Base-by-base conservation (phyloP, 164 flowering plant genomes). In the Aristolochia fimbriata region DNA sequence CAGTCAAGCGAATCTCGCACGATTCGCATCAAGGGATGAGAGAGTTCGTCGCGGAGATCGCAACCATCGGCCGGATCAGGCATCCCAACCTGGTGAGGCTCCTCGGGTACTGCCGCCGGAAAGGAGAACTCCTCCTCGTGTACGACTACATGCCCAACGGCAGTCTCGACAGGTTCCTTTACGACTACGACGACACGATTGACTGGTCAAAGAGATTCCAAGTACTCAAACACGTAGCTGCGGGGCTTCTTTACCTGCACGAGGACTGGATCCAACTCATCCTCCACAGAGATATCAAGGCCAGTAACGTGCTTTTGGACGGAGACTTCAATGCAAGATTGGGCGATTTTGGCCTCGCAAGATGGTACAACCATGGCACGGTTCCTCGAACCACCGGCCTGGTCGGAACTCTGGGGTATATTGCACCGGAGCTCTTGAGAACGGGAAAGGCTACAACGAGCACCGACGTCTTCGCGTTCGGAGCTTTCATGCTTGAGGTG, bases 81-180 rank as follows among this genome's bases (percentile, higher is more conserved):
- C 88, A 83, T 65, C 68, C 81, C 41, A 77, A 81, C 61, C 30
- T 83, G 41, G 85, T 83, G 0, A 69, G 53, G 22, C 71, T 83
- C 1, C 54, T 76, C 19, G 88, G 88, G 1, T 80, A 71, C 21
- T 81, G 86, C 53, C 55, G 81, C 41, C 70, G 79, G 0, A 72
- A 71, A 57, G 75, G 76, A 0, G 82, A 82, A 37, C 74, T 82
- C 11, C 77, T 82, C 1, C 47, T 82, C 61, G 83, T 82, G 1
- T 79, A 82, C 55, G 84, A 82, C 11, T 80, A 41, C 74, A 82
- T 78, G 87, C 72, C 83, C 7, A 80, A 78, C 57, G 81, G 81
- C 46, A 83, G 83, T 55, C 63, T 82, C 11, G 87, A 82, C 68
- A 78, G 57, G 56, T 73, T 61, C 61, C 49, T 71, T 3, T 64